These are phyloP conservation scores for Mesostigma viride DNA, from an alignment of 139 green algal genomes.

Conservation along the genomic window DNA sequence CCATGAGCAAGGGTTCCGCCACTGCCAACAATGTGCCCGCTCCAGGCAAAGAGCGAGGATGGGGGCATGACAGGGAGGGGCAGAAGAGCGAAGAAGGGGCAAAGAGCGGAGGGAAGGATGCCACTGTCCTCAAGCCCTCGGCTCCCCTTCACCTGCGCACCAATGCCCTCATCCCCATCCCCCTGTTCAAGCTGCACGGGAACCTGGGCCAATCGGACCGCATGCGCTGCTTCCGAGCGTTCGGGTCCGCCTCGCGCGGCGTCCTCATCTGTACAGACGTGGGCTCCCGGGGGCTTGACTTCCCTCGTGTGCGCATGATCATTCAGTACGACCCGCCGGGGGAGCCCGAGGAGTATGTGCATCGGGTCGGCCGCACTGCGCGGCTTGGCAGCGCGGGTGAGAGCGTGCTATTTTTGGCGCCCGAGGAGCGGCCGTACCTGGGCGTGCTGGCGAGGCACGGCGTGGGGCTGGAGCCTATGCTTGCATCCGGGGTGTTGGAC, in stretches of 20 bases:
- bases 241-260: constrained; percentile 41
- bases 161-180: constrained; percentile 9
- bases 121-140: neutral
- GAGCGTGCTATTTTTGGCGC: constrained; percentile 74
- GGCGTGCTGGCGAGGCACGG: constrained; percentile 40
- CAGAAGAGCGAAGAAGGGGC: neutral
- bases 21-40: too few species aligned
- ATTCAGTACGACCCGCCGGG: constrained; percentile 85
- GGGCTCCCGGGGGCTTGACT: constrained; percentile 63
- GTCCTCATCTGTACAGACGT: constrained; percentile 72
- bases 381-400: constrained; percentile 72
- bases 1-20: too few species aligned
- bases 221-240: constrained; percentile 58
- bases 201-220: constrained; percentile 74
- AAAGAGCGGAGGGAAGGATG: too few species aligned
- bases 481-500: constrained; percentile 2
- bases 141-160: neutral
- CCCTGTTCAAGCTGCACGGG: constrained; percentile 79
- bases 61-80: constrained; percentile 2
- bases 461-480: constrained; percentile 3
- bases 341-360: constrained; percentile 60
- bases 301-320: constrained; percentile 72
- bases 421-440: constrained; percentile 66
- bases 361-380: constrained; percentile 70
- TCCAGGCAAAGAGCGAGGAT: too few species aligned